These are phyloP conservation scores for Ogataea wickerhamii DNA, from an alignment of 805 yeast genomes.

Conservation along the genomic window DNA sequence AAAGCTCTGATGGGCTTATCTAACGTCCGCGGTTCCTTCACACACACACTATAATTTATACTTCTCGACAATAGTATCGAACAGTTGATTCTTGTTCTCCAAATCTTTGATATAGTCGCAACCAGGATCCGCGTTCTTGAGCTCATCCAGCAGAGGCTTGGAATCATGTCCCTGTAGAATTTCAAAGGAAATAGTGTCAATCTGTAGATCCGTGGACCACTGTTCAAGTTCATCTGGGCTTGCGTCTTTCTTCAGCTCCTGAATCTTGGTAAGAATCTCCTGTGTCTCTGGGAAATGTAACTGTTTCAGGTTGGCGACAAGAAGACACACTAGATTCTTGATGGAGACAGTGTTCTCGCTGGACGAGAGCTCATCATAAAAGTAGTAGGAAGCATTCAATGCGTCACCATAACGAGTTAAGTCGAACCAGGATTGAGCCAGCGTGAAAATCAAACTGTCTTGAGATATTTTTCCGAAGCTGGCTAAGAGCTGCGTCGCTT, in stretches of 20 bases:
- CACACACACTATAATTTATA: conserved; percentile 37
- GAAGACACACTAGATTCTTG: conserved; percentile 56
- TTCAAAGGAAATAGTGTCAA: conserved; percentile 62
- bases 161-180: conserved; percentile 46
- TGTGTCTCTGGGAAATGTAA: conserved; percentile 80
- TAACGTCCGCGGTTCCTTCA: too few species aligned
- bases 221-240: conserved; percentile 8
- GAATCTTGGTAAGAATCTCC: conserved; percentile 50
- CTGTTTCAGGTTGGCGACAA: conserved; percentile 74
- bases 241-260: conserved; percentile 15
- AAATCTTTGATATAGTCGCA: conserved; percentile 51
- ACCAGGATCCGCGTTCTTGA: conserved; percentile 47
- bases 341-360: conserved; percentile 40
- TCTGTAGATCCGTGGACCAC: conserved; percentile 46
- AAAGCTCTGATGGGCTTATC: conserved; percentile 13
- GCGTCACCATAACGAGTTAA: conserved; percentile 40
- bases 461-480: conserved; percentile 48
- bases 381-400: conserved; percentile 51
- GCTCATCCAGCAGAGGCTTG: conserved; percentile 29
- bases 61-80: conserved; percentile 66
- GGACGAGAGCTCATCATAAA: conserved; percentile 78
- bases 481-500: conserved; percentile 45
- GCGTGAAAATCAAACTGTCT: conserved; percentile 73
- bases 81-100: conserved; percentile 56
- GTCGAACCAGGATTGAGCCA: conserved; percentile 68